A percentile compares a stretch with the other conserved stretches of the same genome.
These are phyloP conservation scores for Globisporangium camurandrum DNA, from an alignment of 352 stramenopile species.

Conservation along the genomic window DNA sequence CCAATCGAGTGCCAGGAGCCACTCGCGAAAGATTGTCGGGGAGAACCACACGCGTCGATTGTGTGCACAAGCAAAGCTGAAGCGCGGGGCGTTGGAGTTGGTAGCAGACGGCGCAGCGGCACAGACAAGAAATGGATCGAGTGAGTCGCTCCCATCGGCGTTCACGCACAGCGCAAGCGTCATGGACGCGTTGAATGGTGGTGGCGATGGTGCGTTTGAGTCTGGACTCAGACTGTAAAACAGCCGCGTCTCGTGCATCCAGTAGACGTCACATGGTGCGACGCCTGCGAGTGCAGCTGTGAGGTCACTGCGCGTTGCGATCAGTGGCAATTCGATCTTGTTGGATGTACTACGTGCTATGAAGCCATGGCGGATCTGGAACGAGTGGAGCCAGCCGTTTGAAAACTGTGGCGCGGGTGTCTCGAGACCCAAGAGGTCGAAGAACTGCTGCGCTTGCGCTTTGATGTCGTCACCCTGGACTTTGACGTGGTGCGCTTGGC, in stretches of 20 bases:
- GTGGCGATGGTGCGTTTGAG: too few species aligned
- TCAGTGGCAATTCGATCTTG: conserved; percentile 22
- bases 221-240: conserved; percentile 39
- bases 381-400: conserved; percentile 85
- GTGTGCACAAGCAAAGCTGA: conserved; percentile 52
- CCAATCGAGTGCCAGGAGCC: conserved; percentile 69
- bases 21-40: conserved; percentile 70
- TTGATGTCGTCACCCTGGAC: conserved; percentile 71
- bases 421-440: conserved; percentile 43
- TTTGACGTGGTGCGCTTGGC: conserved; percentile 43
- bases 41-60: conserved; percentile 69
- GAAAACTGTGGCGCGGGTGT: conserved; percentile 61
- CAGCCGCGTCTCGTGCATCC: conserved; percentile 65
- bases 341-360: conserved; percentile 24
- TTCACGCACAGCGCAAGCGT: conserved; percentile 64
- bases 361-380: conserved; percentile 69
- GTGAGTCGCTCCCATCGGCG: conserved; percentile 52
- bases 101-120: conserved; percentile 19
- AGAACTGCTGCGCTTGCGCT: conserved; percentile 60
- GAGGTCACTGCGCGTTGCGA: conserved; percentile 37
- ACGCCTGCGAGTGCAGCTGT: conserved; percentile 34
- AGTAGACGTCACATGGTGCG: conserved; percentile 57
- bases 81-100: not conserved
- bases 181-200: conserved; percentile 19
- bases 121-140: conserved; percentile 65